Evolutionary conservation across 2,329 filamentous ascomycete species (phyloP), one percentile per base, ranked within the genome.

Genomic region (Pestalotiopsis sp.): DNA sequence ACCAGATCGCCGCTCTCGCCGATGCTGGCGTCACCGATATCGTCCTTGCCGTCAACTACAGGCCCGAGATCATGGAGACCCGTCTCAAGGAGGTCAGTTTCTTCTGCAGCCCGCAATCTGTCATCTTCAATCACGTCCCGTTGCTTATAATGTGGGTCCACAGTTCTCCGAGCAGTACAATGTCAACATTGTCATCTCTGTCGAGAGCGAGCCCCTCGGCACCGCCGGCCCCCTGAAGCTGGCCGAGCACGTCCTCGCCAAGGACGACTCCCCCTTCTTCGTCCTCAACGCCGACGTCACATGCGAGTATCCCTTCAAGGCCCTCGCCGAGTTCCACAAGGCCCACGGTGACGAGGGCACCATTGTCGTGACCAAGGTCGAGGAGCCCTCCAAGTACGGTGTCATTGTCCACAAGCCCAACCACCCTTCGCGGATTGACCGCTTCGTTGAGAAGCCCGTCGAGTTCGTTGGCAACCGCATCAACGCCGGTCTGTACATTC

Each of bases 401-500:
- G 95, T 99, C 75, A 91, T 99, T 68, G 96, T 99, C 38, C 95
- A 98, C 90, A 96, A 97, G 87, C 94, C 94, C 71, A 93, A 91
- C 81, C 94, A 97, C 84, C 84, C 93, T 67, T 93, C 94, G 61
- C 91, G 93, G 79, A 98, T 99, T 82, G 96, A 99, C 83, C 94
- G 96, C 75, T 99, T 99, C 85, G 96, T 99, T 75, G 95, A 99
- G 90, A 99, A 99, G 88, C 95, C 95, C 49, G 93, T 98, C 79
- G 94, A 98, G 84, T 98, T 98, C 79, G 95, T 98, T 69, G 95
- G 95, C 77, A 98, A 98, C 89, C 93, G 95, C 73, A 98, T 98
- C 88, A 98, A 98, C 78, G 96, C 95, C 74, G 96, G 96, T 84
- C 93, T 98, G 83, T 98, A 98, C 87, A 97, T 98, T 77, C 88